Base-by-base conservation (phyloP, 345 rosid species). In the Cardamine chenopodiifolia region DNA sequence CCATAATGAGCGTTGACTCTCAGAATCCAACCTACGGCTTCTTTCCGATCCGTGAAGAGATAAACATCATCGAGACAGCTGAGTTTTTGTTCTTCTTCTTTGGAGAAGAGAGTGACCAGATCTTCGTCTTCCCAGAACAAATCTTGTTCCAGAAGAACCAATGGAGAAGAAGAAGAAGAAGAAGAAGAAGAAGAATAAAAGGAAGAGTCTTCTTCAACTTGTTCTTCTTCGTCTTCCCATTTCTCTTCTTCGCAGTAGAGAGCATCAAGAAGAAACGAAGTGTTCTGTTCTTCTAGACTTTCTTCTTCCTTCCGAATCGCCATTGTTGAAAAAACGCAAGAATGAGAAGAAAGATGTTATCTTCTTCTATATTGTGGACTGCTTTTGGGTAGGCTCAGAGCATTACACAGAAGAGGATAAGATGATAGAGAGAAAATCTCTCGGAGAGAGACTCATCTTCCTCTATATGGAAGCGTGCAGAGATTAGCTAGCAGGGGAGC, bases 11-110 rank as follows among this genome's bases (percentile, higher is more conserved):
- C 83, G 71, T 78, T 82, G 77, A 87, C 98, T 63, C 76, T 86
- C 22, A 92, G 83, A 77, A 96, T 84, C 98, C 99, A 85, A 58
- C 83, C 84, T 47, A 89, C 89, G 10, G 94, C 98, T 62, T 90
- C 84, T 8, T 52, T 39, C 1, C 99, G 88, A 76, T 86, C 87
- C 53, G 60, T 15, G 62, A 67, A 71, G 34, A 87, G 73, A 72
- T 76, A 64, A 52, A 64, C 79, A 26, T 68, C 74, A 40, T 70
- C 77, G 67, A 74, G 76, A 69, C 37, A 63, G 45, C 15, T 25
- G 20, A 79, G 72, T 34, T 47, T 50, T 53, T 82, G 83, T 35
- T 81, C 82, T 59, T 78, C 47, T 70, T 93, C 98, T 66, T 86
- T 91, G 32, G 84, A 49, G 73, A 89, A 89, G 47, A 91, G 84